These are phyloP conservation scores for Talaromyces sp. DNA, from an alignment of 2,329 filamentous ascomycete genomes.

Conservation along the genomic window DNA sequence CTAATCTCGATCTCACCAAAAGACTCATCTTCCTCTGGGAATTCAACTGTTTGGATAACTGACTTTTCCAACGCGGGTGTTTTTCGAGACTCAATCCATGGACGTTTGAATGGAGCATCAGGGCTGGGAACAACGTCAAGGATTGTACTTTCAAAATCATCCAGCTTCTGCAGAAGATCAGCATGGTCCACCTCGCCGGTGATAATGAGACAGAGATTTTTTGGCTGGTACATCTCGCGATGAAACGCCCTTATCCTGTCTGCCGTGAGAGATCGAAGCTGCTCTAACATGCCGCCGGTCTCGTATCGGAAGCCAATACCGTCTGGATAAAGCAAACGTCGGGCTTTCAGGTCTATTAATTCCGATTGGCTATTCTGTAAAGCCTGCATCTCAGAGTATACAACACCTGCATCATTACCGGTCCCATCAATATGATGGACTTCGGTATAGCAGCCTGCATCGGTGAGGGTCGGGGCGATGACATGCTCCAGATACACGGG, in stretches of 20 bases:
- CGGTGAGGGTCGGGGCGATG: constrained; percentile 82
- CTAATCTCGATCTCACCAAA: constrained; percentile 80
- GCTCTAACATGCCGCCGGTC: constrained; percentile 95
- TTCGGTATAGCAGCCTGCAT: constrained; percentile 89
- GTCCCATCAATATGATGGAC: constrained; percentile 93
- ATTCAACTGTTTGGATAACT: constrained; percentile 72
- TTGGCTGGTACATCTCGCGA: constrained; percentile 94
- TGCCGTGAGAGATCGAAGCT: constrained; percentile 75
- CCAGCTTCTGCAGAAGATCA: constrained; percentile 72
- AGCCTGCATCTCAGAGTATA: constrained; percentile 98
- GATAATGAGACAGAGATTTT: constrained; percentile 85
- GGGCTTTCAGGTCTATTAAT: constrained; percentile 79
- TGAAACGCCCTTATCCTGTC: constrained; percentile 94
- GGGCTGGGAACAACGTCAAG: constrained; percentile 72
- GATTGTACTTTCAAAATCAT: constrained; percentile 84
- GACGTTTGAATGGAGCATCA: constrained; percentile 71
- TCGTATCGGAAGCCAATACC: constrained; percentile 92
- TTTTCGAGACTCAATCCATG: constrained; percentile 85
- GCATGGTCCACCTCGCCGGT: constrained; percentile 86
- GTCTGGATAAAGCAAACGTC: constrained; percentile 77
- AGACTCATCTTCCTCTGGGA: constrained; percentile 94
- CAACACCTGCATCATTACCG: constrained; percentile 91
- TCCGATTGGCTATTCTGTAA: constrained; percentile 79
- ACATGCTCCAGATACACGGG: constrained; percentile 95
- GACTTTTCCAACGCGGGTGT: constrained; percentile 68